phyloP scores from a whole-genome alignment of 2,329 filamentous ascomycete genomes.

The Colletotrichum orbiculare region DNA sequence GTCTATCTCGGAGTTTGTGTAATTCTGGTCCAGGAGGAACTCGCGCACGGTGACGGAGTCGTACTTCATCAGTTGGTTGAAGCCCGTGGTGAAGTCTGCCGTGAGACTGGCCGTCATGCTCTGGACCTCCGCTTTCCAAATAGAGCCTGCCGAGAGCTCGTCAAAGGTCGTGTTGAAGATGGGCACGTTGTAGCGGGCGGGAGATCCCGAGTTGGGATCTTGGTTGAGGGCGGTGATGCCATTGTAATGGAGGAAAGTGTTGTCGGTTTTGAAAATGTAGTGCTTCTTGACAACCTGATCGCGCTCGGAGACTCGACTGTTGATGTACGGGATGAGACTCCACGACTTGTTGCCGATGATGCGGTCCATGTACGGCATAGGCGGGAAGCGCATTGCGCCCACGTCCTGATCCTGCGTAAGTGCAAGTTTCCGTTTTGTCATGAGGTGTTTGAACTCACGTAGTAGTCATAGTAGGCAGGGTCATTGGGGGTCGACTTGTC shows the following conservation, averaged over 20 bases:
- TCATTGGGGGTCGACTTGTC: constrained; percentile 37
- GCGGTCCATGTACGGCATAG: constrained; percentile 45
- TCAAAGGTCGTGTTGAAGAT: constrained; percentile 37
- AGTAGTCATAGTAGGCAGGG: constrained; percentile 46
- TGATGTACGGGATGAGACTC: constrained; percentile 40
- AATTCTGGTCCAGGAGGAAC: constrained; percentile 41
- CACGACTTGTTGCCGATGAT: constrained; percentile 38
- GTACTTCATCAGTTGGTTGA: constrained; percentile 40
- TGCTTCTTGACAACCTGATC: constrained; percentile 37
- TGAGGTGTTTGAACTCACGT: constrained; percentile 33
- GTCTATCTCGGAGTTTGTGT: constrained; percentile 45
- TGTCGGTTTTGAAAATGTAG: constrained; percentile 39
- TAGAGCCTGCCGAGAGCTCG: constrained; percentile 9
- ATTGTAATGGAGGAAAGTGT: constrained; percentile 39
- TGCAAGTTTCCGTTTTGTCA: neutral
- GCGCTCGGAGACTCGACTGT: constrained; percentile 26
- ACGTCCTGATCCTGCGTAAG: constrained; percentile 43
- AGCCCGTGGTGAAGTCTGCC: constrained; percentile 35
- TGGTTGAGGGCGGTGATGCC: constrained; percentile 29
- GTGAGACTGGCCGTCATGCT: constrained; percentile 31
- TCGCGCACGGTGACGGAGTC: constrained; percentile 38
- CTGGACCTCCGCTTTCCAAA: constrained; percentile 30
- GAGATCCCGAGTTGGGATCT: constrained; percentile 22
- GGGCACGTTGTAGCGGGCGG: constrained; percentile 30
- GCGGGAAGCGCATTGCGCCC: constrained; percentile 54